These are phyloP conservation scores for Kalanchoe fedtschenkoi DNA, from an alignment of 164 flowering plant genomes.

Conservation along the genomic window DNA sequence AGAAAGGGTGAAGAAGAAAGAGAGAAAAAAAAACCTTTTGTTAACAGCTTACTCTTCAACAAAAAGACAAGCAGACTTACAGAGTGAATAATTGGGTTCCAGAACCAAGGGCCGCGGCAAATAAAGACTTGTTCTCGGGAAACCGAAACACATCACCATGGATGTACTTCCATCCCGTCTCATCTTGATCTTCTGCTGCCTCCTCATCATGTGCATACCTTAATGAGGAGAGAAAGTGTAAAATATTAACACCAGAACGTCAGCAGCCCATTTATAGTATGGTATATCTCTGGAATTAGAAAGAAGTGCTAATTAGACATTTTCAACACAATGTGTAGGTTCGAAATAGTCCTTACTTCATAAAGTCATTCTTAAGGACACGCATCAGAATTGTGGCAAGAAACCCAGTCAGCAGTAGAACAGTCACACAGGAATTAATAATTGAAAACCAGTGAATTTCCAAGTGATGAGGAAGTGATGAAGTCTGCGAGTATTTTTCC, in stretches of 20 bases:
- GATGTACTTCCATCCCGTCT: slow-evolving; percentile 10
- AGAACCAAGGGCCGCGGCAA: slow-evolving; percentile 7
- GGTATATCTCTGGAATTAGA: neutral
- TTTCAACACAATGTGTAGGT: too few relatives aligned
- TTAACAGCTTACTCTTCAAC: neutral
- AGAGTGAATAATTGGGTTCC: slow-evolving; percentile 7
- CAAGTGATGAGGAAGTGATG: slow-evolving; percentile 12
- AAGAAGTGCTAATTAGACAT: too few relatives aligned
- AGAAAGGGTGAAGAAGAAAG: neutral
- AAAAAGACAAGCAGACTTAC: neutral
- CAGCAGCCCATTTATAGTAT: neutral
- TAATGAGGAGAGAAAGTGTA: neutral
- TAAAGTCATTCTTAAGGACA: slow-evolving; percentile 12
- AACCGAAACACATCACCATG: slow-evolving; percentile 8
- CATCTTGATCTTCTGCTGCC: slow-evolving; percentile 7
- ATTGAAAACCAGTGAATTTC: slow-evolving; percentile 14
- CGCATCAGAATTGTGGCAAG: slow-evolving; percentile 14
- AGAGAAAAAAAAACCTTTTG: neutral
- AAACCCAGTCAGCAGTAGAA: slow-evolving; percentile 11
- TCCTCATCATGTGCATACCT: slow-evolving; percentile 9
- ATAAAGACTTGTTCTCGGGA: slow-evolving; percentile 7
- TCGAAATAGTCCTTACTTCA: slow-evolving; percentile 8
- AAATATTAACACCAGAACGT: neutral
- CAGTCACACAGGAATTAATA: slow-evolving; percentile 13
- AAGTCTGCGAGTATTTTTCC: slow-evolving; percentile 11